Base-by-base conservation (phyloP, 495 filamentous ascomycete species). In the Sphaerosporella brunnea region DNA sequence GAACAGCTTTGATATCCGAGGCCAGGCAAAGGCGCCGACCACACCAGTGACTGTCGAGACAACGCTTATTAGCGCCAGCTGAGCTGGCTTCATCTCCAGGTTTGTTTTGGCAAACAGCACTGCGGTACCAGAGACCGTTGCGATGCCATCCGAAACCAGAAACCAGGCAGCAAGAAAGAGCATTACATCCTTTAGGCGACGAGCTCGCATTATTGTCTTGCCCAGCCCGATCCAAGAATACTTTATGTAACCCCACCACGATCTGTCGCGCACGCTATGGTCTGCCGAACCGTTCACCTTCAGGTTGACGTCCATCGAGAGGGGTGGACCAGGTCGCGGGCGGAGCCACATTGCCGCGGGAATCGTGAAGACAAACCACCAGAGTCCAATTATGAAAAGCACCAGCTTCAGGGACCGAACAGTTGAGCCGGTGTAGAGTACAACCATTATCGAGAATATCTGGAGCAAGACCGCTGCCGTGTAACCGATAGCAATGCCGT, bases 131-230 rank as follows among this genome's bases (percentile, higher is more conserved):
- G 83, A 90, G 11, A 92, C 84, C 0, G 90, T 97, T 8, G 90
- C 90, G 53, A 97, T 90, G 24, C 80, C 84, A 49, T 97, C 90
- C 38, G 80, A 87, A 1, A 97, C 73, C 11, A 97, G 70, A 61
- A 97, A 95, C 90, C 90, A 97, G 15, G 85, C 84, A 3, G 71
- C 72, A 18, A 96, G 73, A 57, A 97, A 97, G 30, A 96, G 68
- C 23, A 85, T 63, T 37, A 95, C 77, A 58, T 97, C 90, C 52
- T 82, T 77, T 15, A 96, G 70, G 9, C 70, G 79, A 1, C 84
- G 72, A 0, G 90, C 86, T 25, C 84, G 76, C 56, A 75, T 71
- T 4, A 83, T 64, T 0, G 90, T 95, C 47, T 75, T 78, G 35
- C 76, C 84, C 3, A 97, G 72, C 13, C 83, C 84, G 36, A 71